Conservation (phyloP, 164 flowering plant species). For the Sedum album region DNA sequence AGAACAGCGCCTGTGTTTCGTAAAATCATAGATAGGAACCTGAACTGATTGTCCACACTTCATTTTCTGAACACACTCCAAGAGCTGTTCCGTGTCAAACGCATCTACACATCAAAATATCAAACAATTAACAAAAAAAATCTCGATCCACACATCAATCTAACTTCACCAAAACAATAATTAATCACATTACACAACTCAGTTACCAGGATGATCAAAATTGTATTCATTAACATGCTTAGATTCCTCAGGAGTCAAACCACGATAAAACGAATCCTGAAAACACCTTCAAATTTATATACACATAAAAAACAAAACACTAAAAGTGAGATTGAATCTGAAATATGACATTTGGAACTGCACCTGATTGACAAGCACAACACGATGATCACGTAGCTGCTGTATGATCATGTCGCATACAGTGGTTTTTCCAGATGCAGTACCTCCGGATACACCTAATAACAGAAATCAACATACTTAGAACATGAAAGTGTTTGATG, state of each 20-base stretch:
- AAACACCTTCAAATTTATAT: too few relatives aligned
- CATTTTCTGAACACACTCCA: constrained; percentile 63
- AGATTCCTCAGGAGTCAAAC: neutral
- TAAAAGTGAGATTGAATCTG: neutral
- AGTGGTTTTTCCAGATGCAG: neutral
- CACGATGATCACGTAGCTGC: neutral
- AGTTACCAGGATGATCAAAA: neutral
- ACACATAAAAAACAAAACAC: neutral
- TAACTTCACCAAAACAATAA: neutral
- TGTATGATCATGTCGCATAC: neutral
- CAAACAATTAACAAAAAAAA: neutral
- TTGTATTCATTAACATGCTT: neutral
- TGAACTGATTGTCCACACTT: constrained; percentile 67
- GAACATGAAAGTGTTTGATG: neutral
- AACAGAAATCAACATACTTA: neutral
- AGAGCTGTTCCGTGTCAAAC: constrained; percentile 87
- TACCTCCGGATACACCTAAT: neutral
- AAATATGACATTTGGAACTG: too few relatives aligned
- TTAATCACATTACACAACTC: neutral
- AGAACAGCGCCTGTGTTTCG: constrained; percentile 60
- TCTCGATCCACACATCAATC: neutral
- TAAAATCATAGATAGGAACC: constrained; percentile 90
- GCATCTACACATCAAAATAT: constrained; percentile 48
- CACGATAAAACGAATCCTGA: neutral
- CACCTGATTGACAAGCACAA: neutral